A percentile compares a stretch with the other conserved stretches of the same genome.
phyloP scores from a whole-genome alignment of 768 basidiomycete species.

The Leccinum rimulosum region DNA sequence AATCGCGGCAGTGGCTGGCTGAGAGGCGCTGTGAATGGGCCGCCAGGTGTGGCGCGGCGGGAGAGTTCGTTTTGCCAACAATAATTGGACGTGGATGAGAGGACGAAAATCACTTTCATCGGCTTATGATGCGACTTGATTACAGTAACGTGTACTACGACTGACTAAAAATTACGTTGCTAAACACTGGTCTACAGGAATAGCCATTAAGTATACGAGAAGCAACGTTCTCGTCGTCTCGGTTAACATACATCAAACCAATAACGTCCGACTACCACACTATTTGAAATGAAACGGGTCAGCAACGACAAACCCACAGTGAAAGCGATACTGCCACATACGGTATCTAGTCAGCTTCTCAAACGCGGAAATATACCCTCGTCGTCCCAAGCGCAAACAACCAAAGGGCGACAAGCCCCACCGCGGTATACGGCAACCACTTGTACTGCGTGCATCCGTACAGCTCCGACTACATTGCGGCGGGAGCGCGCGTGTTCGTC shows the following conservation, averaged over 20 bases:
- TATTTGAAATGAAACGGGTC: conserved; percentile 19
- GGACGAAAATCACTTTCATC: not conserved
- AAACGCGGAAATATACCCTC: conserved; percentile 64
- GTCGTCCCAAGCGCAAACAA: conserved; percentile 70
- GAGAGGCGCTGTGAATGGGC: too few species aligned
- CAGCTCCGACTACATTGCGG: conserved; percentile 10
- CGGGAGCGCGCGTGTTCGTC: conserved; percentile 30
- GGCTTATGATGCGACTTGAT: not conserved
- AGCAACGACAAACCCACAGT: not conserved
- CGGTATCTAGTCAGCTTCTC: conserved; percentile 74
- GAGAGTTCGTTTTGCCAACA: conserved; percentile 17
- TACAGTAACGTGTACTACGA: not conserved
- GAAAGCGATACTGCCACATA: conserved; percentile 39
- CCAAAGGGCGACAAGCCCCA: conserved; percentile 59
- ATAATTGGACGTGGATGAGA: too few species aligned
- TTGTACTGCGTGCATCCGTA: conserved; percentile 41
- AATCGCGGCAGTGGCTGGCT: too few species aligned
- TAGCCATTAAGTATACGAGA: too few species aligned
- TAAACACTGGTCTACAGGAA: not conserved
- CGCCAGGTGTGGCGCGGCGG: too few species aligned
- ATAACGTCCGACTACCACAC: conserved; percentile 32
- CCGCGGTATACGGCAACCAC: conserved; percentile 44
- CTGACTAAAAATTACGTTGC: not conserved
- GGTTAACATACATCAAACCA: conserved; percentile 7
- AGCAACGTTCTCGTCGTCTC: not conserved